Conservation (phyloP, 2,329 filamentous ascomycete species). For the Ophiostoma novo-ulmi region DNA sequence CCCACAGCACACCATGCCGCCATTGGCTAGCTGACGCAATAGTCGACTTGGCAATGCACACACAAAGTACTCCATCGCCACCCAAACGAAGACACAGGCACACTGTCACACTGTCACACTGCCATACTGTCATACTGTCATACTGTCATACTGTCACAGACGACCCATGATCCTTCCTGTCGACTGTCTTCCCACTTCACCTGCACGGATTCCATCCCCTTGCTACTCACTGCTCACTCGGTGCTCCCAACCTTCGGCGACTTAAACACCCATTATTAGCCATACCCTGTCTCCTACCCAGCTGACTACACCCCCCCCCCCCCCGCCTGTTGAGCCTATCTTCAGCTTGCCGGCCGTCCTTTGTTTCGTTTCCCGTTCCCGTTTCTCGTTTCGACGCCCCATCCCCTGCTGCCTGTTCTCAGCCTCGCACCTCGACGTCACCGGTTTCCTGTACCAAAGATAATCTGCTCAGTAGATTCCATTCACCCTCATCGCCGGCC, state of each 20-base stretch:
- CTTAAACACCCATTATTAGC: not conserved
- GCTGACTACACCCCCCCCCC: not conserved
- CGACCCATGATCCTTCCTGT: not conserved
- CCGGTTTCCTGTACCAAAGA: not conserved
- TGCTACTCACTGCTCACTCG: not conserved
- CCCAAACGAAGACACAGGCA: not conserved
- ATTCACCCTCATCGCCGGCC: not conserved
- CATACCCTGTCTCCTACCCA: not conserved
- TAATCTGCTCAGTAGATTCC: not conserved
- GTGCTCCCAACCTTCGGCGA: not conserved
- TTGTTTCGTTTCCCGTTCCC: not conserved
- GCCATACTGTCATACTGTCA: not conserved
- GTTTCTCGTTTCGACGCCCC: not conserved
- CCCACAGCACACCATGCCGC: not conserved
- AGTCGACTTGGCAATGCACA: conserved; percentile 3
- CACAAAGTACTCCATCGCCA: not conserved
- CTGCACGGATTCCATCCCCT: not conserved
- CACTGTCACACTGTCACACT: not conserved
- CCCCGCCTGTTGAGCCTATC: not conserved
- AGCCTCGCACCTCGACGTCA: conserved; percentile 15
- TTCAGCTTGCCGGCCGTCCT: not conserved
- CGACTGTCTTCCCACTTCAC: not conserved
- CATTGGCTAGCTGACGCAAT: conserved; percentile 2
- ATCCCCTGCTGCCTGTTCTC: conserved; percentile 7
- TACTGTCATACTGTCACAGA: not conserved